Base-by-base conservation (phyloP, 148 eudicot species). In the Mesembryanthemum crystallinum region DNA sequence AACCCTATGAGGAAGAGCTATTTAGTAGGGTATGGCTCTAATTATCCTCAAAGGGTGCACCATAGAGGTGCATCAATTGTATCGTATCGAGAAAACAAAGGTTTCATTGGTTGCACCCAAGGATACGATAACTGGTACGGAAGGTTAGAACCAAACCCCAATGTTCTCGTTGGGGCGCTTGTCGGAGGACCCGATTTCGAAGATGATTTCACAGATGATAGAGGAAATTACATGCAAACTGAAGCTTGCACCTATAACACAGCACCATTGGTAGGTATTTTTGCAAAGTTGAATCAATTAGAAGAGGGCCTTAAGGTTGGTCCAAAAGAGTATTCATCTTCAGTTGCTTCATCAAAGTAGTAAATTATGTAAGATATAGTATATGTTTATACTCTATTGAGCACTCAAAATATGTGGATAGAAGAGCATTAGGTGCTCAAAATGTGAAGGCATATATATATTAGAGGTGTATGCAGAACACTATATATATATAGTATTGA, bases 161-260 rank as follows among this genome's bases (percentile, higher is more conserved):
- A 90, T 65, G 83, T 85, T 14, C 21, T 95, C 0, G 76, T 79
- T 8, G 98, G 98, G 69, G 98, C 97, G 0, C 33, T 94, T 37
- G 97, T 94, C 8, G 98, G 98, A 20, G 98, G 98, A 17, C 98
- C 98, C 0, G 89, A 90, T 80, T 47, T 45, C 1, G 61, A 83
- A 4, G 97, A 94, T 43, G 63, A 72, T 13, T 94, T 92, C 58
- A 69, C 25, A 2, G 96, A 94, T 74, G 66, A 71, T 28, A 86
- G 98, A 63, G 87, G 88, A 51, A 92, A 94, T 72, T 94, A 82
- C 45, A 78, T 84, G 84, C 96, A 90, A 51, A 92, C 96, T 8
- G 98, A 92, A 75, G 97, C 98, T 7, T 90, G 96, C 39, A 94
- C 97, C 0, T 92, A 89, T 76, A 94, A 94, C 64, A 89, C 94